A percentile compares a stretch with the other conserved stretches of the same genome.
These are phyloP conservation scores for Lichtheimia ramosa DNA, from an alignment of 371 early-diverging fungal species.

Conservation along the genomic window DNA sequence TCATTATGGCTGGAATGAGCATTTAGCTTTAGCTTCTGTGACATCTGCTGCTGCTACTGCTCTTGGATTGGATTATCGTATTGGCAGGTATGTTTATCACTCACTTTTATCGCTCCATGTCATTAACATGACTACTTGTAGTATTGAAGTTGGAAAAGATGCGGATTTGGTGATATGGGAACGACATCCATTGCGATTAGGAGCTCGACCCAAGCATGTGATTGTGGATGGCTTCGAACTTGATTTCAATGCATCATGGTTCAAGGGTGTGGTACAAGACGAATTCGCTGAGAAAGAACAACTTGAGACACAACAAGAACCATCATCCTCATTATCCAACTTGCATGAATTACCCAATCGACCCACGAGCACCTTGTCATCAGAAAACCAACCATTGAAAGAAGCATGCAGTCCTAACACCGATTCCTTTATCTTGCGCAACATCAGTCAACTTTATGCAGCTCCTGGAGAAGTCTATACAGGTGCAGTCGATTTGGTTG, in stretches of 20 bases:
- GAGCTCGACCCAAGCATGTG: slow-evolving; percentile 79
- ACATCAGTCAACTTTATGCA: slow-evolving; percentile 44
- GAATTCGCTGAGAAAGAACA: slow-evolving; percentile 1
- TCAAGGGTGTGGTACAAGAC: slow-evolving; percentile 14
- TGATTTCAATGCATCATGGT: slow-evolving; percentile 37
- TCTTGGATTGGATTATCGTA: slow-evolving; percentile 66
- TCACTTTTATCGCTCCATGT: no score
- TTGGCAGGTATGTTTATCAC: slow-evolving; percentile 47
- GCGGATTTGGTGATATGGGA: slow-evolving; percentile 81
- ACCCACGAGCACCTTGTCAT: no score
- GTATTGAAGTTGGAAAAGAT: slow-evolving; percentile 70
- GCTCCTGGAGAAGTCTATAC: slow-evolving; percentile 6
- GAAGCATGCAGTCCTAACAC: slow-evolving; percentile 26
- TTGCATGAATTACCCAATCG: neutral
- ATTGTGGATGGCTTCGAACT: slow-evolving; percentile 73
- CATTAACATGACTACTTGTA: neutral
- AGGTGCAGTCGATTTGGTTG: slow-evolving; percentile 18
- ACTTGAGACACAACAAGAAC: neutral
- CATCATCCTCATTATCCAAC: neutral
- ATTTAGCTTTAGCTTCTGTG: slow-evolving; percentile 61
- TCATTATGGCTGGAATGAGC: slow-evolving; percentile 73
- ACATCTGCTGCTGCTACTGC: slow-evolving; percentile 76
- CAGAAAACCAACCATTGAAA: neutral
- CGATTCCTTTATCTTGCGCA: slow-evolving; percentile 45
- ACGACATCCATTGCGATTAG: slow-evolving; percentile 71